Percentiles rank a stretch among this genome's conserved stretches.
Evolutionary conservation across 208 protist genomes (phyloP).

Genomic region (Acanthamoeba divionensis): DNA sequence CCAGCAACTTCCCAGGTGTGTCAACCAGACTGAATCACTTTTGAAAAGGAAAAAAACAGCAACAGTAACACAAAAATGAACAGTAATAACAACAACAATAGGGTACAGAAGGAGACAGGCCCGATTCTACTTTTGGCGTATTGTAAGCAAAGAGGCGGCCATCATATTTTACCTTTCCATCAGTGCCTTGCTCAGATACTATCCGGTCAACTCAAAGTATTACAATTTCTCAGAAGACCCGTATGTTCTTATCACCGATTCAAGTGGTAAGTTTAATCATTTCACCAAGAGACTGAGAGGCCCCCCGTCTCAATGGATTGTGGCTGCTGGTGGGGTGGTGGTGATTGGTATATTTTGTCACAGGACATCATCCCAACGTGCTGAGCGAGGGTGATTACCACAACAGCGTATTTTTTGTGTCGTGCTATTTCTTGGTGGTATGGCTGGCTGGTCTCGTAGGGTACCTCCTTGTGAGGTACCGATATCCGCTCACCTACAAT

Average conservation of each 20-base stretch:
- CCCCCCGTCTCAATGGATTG: background rate
- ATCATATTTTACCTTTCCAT: constrained; percentile 49
- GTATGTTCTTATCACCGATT: constrained; percentile 22
- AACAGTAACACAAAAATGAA: too few relatives aligned
- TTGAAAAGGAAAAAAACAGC: too few relatives aligned
- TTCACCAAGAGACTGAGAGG: background rate
- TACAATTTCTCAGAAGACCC: constrained; percentile 49
- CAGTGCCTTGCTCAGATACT: constrained; percentile 43
- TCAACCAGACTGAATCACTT: too few relatives aligned
- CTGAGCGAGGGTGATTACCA: background rate
- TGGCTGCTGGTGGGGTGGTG: background rate
- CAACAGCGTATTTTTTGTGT: background rate
- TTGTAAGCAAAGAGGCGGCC: constrained; percentile 31
- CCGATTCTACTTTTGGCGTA: constrained; percentile 55
- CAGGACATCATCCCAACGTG: constrained; percentile 31
- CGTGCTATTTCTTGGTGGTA: background rate
- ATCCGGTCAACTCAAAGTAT: constrained; percentile 11
- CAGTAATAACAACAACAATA: too few relatives aligned
- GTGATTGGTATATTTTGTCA: background rate
- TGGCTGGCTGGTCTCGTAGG: background rate
- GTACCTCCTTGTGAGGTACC: background rate
- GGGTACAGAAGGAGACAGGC: constrained; percentile 55
- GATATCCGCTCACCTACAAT: background rate
- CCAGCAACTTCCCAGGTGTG: constrained; percentile 44
- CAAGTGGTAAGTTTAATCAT: background rate